Evolutionary conservation across 2,329 filamentous ascomycete species (phyloP).

Genomic region (Monilinia fructicola): DNA sequence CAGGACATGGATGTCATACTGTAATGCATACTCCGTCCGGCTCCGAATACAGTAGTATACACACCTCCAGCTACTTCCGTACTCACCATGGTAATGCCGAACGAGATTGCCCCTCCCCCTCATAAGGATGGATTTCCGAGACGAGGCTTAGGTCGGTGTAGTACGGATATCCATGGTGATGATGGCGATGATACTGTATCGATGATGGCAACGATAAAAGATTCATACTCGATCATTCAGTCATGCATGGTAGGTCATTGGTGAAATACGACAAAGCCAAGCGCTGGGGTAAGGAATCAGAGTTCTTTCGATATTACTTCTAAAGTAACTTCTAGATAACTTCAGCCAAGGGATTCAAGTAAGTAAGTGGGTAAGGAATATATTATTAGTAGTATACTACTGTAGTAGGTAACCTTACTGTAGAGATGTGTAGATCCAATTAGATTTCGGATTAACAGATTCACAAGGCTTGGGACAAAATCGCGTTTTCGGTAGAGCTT

Average conservation of each 20-base stretch:
- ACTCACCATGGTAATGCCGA: slow-evolving; percentile 14
- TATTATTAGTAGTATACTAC: no score
- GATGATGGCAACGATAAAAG: background rate
- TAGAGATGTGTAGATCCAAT: slow-evolving; percentile 1
- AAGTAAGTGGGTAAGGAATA: no score
- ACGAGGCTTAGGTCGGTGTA: background rate
- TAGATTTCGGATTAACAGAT: background rate
- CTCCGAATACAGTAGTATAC: background rate
- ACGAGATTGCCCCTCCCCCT: background rate
- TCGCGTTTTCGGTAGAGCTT: background rate
- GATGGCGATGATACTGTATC: background rate
- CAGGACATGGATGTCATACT: background rate
- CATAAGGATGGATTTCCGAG: background rate
- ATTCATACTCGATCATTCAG: slow-evolving; percentile 2
- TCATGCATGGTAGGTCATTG: background rate
- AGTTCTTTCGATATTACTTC: slow-evolving; percentile 16
- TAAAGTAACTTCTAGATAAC: background rate
- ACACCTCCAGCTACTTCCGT: no score
- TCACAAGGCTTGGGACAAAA: background rate
- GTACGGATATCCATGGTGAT: background rate
- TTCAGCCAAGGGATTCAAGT: no score
- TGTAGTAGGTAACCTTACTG: no score
- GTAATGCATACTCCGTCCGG: background rate
- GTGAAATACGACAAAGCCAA: slow-evolving; percentile 13
- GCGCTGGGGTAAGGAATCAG: slow-evolving; percentile 1